phyloP scores from a whole-genome alignment of 805 yeast species.

The Lipomyces yamadae region DNA sequence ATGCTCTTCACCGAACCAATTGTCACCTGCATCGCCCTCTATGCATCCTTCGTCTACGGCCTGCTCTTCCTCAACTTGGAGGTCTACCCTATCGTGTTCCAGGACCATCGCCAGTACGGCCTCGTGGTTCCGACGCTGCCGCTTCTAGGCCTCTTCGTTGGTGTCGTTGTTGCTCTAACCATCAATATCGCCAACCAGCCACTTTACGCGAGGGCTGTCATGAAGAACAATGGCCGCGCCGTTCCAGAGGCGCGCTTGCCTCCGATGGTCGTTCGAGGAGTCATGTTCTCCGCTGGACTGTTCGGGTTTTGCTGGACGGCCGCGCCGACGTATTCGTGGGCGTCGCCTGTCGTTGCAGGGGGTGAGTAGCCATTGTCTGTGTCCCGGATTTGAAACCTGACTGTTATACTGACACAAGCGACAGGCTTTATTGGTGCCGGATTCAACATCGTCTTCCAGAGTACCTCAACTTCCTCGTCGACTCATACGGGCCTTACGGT shows the following conservation, averaged over 20 bases:
- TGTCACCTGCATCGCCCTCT: slow-evolving; percentile 45
- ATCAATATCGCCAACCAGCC: slow-evolving; percentile 59
- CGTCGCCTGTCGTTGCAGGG: too few species aligned
- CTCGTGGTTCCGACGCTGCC: slow-evolving; percentile 73
- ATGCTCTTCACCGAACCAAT: slow-evolving; percentile 49
- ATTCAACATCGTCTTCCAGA: too few species aligned
- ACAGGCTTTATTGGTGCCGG: too few species aligned
- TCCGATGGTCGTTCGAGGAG: slow-evolving; percentile 55
- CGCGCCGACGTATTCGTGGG: too few species aligned
- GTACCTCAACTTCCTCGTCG: too few species aligned
- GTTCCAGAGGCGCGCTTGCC: slow-evolving; percentile 67
- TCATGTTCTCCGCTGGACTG: slow-evolving; percentile 62
- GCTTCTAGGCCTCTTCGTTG: slow-evolving; percentile 73
- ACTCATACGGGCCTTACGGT: too few species aligned
- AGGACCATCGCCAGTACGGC: slow-evolving; percentile 59
- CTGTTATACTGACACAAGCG: too few species aligned
- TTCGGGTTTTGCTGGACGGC: slow-evolving; percentile 49
- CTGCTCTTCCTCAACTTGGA: slow-evolving; percentile 64
- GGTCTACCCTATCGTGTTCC: slow-evolving; percentile 75
- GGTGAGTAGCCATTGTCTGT: too few species aligned
- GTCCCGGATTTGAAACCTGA: too few species aligned
- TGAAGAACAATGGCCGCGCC: slow-evolving; percentile 57
- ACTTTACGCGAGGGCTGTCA: slow-evolving; percentile 48
- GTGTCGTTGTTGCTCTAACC: slow-evolving; percentile 62
- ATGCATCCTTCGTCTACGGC: slow-evolving; percentile 49